Evolutionary conservation across 768 basidiomycete species (phyloP).

Genomic region (Trametes villosa): DNA sequence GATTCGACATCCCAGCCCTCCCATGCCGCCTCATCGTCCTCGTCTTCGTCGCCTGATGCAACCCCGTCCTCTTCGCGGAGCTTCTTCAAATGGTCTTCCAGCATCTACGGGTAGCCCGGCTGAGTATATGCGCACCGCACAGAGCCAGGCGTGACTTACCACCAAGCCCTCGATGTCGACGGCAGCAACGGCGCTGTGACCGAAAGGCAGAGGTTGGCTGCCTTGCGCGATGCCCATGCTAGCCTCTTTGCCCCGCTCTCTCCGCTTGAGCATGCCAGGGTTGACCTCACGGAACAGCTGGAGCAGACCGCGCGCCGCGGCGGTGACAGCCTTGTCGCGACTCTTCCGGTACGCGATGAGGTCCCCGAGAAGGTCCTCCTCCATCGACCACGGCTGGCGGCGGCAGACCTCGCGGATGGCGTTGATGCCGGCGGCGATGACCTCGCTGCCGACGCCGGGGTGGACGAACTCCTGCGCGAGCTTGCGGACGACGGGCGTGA

Average conservation of each 20-base stretch:
- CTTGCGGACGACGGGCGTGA: slow-evolving; percentile 89
- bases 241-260: slow-evolving; percentile 93
- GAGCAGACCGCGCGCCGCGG: slow-evolving; percentile 86
- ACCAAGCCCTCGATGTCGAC: slow-evolving; percentile 89
- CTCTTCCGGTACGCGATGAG: slow-evolving; percentile 95
- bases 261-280: slow-evolving; percentile 85
- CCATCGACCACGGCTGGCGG: slow-evolving; percentile 96
- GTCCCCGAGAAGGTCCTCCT: slow-evolving; percentile 90
- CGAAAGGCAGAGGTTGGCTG: slow-evolving; percentile 75
- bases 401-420: slow-evolving; percentile 93
- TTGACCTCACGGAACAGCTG: slow-evolving; percentile 96
- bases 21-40: slow-evolving; percentile 76
- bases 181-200: slow-evolving; percentile 73
- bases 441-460: slow-evolving; percentile 94
- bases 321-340: slow-evolving; percentile 88
- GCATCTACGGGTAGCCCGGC: slow-evolving; percentile 52
- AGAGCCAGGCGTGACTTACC: slow-evolving; percentile 48
- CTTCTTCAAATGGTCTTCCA: slow-evolving; percentile 84
- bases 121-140: not conserved
- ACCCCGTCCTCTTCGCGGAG: slow-evolving; percentile 63
- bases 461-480: slow-evolving; percentile 96
- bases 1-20: slow-evolving; percentile 89
- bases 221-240: slow-evolving; percentile 73
- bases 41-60: slow-evolving; percentile 52
- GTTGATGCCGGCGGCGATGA: slow-evolving; percentile 96